phyloP scores from a whole-genome alignment of 306 rosid genomes.

The Glycine latifolia region DNA sequence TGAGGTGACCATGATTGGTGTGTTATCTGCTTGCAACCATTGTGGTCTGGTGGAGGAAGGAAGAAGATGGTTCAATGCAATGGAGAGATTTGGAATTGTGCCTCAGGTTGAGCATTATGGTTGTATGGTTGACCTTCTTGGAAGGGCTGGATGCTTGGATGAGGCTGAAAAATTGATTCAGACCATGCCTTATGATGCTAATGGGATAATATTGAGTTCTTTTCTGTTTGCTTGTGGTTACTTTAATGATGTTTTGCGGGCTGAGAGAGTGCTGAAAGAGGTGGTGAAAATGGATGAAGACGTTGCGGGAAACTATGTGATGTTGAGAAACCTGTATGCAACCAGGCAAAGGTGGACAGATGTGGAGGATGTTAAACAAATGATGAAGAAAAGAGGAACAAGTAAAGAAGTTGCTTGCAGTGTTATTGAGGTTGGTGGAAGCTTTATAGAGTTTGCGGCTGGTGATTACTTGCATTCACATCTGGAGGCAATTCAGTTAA shows the following conservation, averaged over 20 bases:
- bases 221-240: constrained; percentile 71
- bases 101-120: constrained; percentile 83
- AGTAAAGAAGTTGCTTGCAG: constrained; percentile 72
- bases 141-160: constrained; percentile 74
- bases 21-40: constrained; percentile 76
- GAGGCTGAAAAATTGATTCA: constrained; percentile 71
- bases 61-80: constrained; percentile 62
- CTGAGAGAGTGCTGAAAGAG: constrained; percentile 62
- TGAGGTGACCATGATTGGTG: constrained; percentile 61
- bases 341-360: constrained; percentile 67
- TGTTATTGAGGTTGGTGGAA: constrained; percentile 66
- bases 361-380: constrained; percentile 60
- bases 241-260: constrained; percentile 62
- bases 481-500: constrained; percentile 47
- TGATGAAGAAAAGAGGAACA: constrained; percentile 62
- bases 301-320: constrained; percentile 62
- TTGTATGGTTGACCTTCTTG: constrained; percentile 78
- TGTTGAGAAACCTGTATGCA: constrained; percentile 72
- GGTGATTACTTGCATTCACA: constrained; percentile 50
- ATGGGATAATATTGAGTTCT: constrained; percentile 72
- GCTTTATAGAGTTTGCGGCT: constrained; percentile 63
- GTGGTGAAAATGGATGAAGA: constrained; percentile 54
- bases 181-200: constrained; percentile 67
- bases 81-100: constrained; percentile 58
- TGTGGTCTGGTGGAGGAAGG: constrained; percentile 78